Base-by-base conservation (phyloP, 345 rosid species). In the Euphorbia lathyris region DNA sequence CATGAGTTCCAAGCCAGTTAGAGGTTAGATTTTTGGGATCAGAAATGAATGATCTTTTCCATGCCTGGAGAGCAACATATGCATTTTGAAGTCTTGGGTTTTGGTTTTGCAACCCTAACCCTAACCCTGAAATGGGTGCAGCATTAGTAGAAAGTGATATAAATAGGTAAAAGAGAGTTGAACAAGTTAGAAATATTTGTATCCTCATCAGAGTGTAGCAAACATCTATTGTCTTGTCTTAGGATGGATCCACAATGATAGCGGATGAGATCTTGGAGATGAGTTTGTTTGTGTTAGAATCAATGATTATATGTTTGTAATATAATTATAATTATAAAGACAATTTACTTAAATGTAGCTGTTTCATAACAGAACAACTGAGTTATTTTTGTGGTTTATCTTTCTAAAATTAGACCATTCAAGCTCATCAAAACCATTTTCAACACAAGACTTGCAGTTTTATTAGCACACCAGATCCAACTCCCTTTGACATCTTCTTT, bases 11-110 rank as follows among this genome's bases (percentile, higher is more conserved):
- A 8, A 67, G 77, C 94, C 97, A 93, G 69, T 89, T 85, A 26
- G 72, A 45, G 16, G 80, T 77, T 23, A 72, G n/a, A 32, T 67
- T 56, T 30, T 3, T 17, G 0, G 80, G 80, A 63, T 77, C 80
- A 4, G 97, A 93, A 53, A 89, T 73, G 60, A 90, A 85, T 58
- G 85, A 80, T 22, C 69, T 84, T 43, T 86, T 93, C 98, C 98
- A 93, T 19, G 92, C 83, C 81, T 88, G 97, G 56, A 93, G 79
- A 11, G 96, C 97, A 47, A 87, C 74, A 86, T 90, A 90, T 60
- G 97, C 93, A 22, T 42, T 70, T 71, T 69, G 70, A 0, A 76
- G 81, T 72, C 93, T 80, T n/a, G 65, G 66, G 74, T 87, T 93
- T 23, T 84, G n/a, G n/a, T n/a, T n/a, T n/a, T n/a, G n/a, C n/a